Evolutionary conservation across 75 land plant genomes (phyloP).

Genomic region (Cunninghamia lanceolata): DNA sequence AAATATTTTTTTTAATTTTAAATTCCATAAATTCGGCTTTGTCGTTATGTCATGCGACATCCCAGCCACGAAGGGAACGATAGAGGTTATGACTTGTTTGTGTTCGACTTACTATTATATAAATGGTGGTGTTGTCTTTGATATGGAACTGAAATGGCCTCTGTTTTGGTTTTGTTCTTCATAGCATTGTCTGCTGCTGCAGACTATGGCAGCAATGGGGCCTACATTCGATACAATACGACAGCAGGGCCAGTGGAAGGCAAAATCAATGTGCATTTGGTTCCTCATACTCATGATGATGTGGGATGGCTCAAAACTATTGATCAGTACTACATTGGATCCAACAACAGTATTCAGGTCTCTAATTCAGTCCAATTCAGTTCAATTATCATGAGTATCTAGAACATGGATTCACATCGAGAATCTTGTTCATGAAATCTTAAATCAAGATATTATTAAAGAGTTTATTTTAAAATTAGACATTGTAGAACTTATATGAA

Average conservation of each 20-base stretch:
- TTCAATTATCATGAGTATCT: background rate
- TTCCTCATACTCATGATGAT: conserved; percentile 81
- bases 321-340: conserved; percentile 84
- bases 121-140: background rate
- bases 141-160: background rate
- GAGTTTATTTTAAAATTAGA: background rate
- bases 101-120: background rate
- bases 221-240: conserved; percentile 44
- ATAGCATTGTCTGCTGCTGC: background rate
- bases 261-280: conserved; percentile 80
- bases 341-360: conserved; percentile 79
- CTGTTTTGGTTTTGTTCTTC: background rate
- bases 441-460: too few species aligned
- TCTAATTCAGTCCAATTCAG: background rate
- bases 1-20: background rate
- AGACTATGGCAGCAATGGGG: background rate
- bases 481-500: too few species aligned
- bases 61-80: background rate
- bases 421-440: background rate
- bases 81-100: background rate
- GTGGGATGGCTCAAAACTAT: conserved; percentile 88
- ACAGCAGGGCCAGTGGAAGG: conserved; percentile 50
- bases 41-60: background rate
- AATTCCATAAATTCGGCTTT: background rate
- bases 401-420: background rate